Percentiles rank a stretch among this genome's conserved stretches.
Conservation (phyloP, 805 yeast genomes). For the Metschnikowia lochheadii region DNA sequence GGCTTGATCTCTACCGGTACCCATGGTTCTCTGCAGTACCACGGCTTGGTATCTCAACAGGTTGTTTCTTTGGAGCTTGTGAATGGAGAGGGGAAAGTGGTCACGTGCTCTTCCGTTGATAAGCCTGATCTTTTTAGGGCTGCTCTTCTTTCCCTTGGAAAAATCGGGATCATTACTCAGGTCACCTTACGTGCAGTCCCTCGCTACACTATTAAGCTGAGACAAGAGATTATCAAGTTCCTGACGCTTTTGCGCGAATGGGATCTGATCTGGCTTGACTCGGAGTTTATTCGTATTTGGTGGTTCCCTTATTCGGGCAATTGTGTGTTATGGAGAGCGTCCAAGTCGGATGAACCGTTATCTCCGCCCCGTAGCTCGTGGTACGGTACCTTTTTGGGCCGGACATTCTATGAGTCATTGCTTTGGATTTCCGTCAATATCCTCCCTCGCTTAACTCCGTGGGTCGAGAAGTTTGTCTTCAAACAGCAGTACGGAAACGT, state of each 20-base stretch:
- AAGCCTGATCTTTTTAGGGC: conserved; percentile 71
- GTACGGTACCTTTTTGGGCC: conserved; percentile 79
- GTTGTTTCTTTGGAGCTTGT: conserved; percentile 73
- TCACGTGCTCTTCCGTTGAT: conserved; percentile 62
- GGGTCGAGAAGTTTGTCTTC: conserved; percentile 80
- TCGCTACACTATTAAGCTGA: conserved; percentile 70
- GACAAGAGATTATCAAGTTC: conserved; percentile 77
- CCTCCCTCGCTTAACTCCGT: conserved; percentile 74
- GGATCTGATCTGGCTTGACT: conserved; percentile 78
- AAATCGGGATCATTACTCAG: conserved; percentile 82
- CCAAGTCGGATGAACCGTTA: conserved; percentile 62
- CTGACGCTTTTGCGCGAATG: conserved; percentile 67
- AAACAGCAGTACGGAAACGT: conserved; percentile 75
- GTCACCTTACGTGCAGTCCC: conserved; percentile 87
- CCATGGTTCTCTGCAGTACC: conserved; percentile 92
- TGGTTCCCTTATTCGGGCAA: conserved; percentile 93
- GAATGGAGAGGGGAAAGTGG: conserved; percentile 68
- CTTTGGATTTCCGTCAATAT: conserved; percentile 76
- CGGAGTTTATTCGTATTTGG: conserved; percentile 93
- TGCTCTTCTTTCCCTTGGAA: conserved; percentile 81
- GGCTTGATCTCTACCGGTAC: conserved; percentile 97
- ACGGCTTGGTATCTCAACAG: conserved; percentile 86
- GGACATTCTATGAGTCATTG: conserved; percentile 73
- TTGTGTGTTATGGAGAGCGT: conserved; percentile 88
- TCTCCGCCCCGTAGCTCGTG: conserved; percentile 69